Percentiles rank a stretch among this genome's conserved stretches.
phyloP scores from a whole-genome alignment of 2,329 filamentous ascomycete genomes.

The Cladosporium colombiae region DNA sequence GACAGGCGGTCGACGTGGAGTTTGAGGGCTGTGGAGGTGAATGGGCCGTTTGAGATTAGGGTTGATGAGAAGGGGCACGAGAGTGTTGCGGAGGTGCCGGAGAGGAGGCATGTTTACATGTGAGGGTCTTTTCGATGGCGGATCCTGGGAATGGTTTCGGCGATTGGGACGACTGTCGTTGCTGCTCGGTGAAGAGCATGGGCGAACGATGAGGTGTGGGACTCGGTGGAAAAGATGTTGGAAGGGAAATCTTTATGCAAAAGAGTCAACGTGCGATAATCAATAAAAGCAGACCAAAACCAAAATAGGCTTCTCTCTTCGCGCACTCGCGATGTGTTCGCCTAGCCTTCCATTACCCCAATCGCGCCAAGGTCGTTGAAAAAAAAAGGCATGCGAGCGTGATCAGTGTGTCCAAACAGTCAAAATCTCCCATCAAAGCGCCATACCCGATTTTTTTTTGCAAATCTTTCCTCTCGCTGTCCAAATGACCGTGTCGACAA shows the following conservation, averaged over 20 bases:
- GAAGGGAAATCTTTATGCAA: background rate
- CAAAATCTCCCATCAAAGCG: background rate
- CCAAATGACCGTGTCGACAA: background rate
- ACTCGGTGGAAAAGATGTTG: background rate
- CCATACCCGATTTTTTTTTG: background rate
- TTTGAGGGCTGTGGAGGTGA: constrained; percentile 6
- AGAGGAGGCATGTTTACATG: background rate
- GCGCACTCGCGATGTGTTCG: background rate
- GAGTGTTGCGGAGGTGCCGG: constrained; percentile 1
- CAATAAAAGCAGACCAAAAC: background rate
- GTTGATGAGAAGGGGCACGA: constrained; percentile 6
- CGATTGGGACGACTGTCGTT: background rate
- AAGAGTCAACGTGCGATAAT: background rate
- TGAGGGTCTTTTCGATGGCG: background rate
- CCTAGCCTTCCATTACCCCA: background rate
- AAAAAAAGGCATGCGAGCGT: background rate
- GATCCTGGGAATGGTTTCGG: background rate
- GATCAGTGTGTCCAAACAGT: background rate
- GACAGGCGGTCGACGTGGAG: background rate
- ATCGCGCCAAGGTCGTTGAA: background rate
- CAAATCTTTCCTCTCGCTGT: background rate
- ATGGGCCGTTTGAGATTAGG: constrained; percentile 1
- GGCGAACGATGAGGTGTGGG: background rate
- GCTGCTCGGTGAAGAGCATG: background rate
- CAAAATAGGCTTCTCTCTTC: background rate